Conservation (phyloP, 306 rosid species). For the Ceratonia siliqua region DNA sequence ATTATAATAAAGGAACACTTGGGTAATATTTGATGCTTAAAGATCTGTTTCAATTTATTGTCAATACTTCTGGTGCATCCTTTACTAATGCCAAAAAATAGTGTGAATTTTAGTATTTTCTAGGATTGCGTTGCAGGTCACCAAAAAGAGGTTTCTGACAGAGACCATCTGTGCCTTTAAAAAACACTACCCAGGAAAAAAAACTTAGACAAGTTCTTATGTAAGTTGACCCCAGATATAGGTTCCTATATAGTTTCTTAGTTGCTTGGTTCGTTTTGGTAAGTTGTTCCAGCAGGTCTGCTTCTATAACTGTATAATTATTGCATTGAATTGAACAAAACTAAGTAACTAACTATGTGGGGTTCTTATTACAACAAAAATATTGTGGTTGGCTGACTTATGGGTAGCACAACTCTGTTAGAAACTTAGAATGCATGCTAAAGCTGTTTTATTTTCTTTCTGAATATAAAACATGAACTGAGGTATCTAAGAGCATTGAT, state of each 20-base stretch:
- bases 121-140: not conserved
- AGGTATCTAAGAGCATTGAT: not conserved
- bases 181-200: not conserved
- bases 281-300: constrained; percentile 10
- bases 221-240: constrained; percentile 3
- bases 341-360: not conserved
- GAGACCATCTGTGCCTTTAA: not conserved
- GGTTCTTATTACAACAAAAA: not conserved
- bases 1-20: not conserved
- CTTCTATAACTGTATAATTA: not conserved
- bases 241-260: constrained; percentile 11
- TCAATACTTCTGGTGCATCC: not conserved
- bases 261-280: not conserved
- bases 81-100: not conserved
- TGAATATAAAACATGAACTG: not conserved
- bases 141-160: not conserved
- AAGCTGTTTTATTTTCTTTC: not conserved
- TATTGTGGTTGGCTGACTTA: not conserved
- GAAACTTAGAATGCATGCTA: not conserved
- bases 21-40: not conserved
- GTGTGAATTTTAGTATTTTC: not conserved
- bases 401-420: not conserved
- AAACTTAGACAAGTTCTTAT: not conserved
- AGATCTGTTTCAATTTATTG: not conserved
- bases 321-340: too few relatives aligned